phyloP scores from a whole-genome alignment of 805 yeast species.

The Candida hungchunana region DNA sequence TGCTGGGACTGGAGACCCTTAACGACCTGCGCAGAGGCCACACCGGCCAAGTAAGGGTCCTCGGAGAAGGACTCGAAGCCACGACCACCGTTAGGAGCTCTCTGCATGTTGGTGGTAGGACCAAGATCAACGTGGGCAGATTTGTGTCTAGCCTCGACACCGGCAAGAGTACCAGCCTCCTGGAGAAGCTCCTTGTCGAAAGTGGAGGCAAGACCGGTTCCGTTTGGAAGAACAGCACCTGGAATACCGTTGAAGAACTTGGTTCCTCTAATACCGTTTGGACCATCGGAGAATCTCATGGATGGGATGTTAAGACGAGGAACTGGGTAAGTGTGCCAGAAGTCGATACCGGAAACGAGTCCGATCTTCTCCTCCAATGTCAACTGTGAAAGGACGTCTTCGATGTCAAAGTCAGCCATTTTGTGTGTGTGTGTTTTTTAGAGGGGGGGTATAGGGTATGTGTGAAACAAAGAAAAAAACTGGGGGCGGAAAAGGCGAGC shows the following conservation, averaged over 20 bases:
- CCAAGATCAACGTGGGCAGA: constrained; percentile 47
- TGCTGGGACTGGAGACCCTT: constrained; percentile 50
- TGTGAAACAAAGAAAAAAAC: no score
- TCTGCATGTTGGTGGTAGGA: constrained; percentile 47
- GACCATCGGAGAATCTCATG: constrained; percentile 51
- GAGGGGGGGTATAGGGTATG: no score
- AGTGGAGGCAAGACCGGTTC: constrained; percentile 55
- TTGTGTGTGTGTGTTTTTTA: no score
- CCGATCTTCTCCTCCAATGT: constrained; percentile 25
- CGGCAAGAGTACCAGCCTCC: constrained; percentile 49
- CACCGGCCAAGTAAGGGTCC: constrained; percentile 49
- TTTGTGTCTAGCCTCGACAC: constrained; percentile 47
- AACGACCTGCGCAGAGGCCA: constrained; percentile 41
- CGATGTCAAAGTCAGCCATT: constrained; percentile 21
- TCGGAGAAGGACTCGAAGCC: constrained; percentile 60
- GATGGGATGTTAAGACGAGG: constrained; percentile 39
- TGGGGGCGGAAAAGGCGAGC: no score
- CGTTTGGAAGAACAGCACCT: constrained; percentile 53
- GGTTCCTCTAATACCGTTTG: constrained; percentile 62
- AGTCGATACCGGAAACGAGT: constrained; percentile 38
- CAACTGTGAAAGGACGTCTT: constrained; percentile 21
- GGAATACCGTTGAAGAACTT: constrained; percentile 47
- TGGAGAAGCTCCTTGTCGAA: constrained; percentile 44
- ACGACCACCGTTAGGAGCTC: constrained; percentile 60
- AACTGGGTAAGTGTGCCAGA: constrained; percentile 45